A percentile compares a stretch with the other conserved stretches of the same genome.
Conservation (phyloP, 2,329 filamentous ascomycete genomes). For the Aureobasidium sp. region DNA sequence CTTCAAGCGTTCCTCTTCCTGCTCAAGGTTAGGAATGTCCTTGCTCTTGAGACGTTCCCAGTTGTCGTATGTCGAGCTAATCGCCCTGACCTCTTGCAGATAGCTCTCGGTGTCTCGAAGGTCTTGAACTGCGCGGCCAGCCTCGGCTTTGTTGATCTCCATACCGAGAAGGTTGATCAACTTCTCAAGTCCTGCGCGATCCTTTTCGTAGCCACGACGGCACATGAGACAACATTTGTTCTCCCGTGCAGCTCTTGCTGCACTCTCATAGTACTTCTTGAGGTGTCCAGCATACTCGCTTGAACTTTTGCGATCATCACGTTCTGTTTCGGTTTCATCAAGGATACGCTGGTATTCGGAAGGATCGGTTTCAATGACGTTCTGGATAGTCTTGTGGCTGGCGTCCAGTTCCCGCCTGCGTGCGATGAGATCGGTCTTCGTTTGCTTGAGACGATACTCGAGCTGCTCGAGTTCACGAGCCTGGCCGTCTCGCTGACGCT, state of each 20-base stretch:
- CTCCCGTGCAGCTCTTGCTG: slow-evolving; percentile 54
- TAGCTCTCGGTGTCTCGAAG: slow-evolving; percentile 53
- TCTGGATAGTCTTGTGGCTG: slow-evolving; percentile 51
- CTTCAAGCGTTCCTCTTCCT: slow-evolving; percentile 49
- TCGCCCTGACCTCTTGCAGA: slow-evolving; percentile 49
- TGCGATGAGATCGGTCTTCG: slow-evolving; percentile 54
- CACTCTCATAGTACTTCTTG: slow-evolving; percentile 50
- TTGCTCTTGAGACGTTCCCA: slow-evolving; percentile 57
- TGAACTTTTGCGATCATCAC: slow-evolving; percentile 59
- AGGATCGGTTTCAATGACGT: slow-evolving; percentile 43
- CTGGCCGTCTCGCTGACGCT: slow-evolving; percentile 60
- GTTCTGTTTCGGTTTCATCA: slow-evolving; percentile 41
- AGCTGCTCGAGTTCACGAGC: slow-evolving; percentile 67
- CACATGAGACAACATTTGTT: slow-evolving; percentile 72
- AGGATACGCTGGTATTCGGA: slow-evolving; percentile 44
- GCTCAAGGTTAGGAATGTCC: slow-evolving; percentile 62
- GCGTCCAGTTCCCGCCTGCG: slow-evolving; percentile 52
- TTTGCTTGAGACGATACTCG: slow-evolving; percentile 60
- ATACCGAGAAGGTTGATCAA: slow-evolving; percentile 58
- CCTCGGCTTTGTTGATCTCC: slow-evolving; percentile 30
- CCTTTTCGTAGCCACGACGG: slow-evolving; percentile 53
- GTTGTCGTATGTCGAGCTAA: slow-evolving; percentile 51
- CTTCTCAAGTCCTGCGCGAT: slow-evolving; percentile 50
- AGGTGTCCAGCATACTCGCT: slow-evolving; percentile 43
- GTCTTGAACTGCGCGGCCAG: slow-evolving; percentile 44